A percentile compares a stretch with the other conserved stretches of the same genome.
Conservation (phyloP, 108 stramenopile species). For the Pseudonitzschia pungens region DNA sequence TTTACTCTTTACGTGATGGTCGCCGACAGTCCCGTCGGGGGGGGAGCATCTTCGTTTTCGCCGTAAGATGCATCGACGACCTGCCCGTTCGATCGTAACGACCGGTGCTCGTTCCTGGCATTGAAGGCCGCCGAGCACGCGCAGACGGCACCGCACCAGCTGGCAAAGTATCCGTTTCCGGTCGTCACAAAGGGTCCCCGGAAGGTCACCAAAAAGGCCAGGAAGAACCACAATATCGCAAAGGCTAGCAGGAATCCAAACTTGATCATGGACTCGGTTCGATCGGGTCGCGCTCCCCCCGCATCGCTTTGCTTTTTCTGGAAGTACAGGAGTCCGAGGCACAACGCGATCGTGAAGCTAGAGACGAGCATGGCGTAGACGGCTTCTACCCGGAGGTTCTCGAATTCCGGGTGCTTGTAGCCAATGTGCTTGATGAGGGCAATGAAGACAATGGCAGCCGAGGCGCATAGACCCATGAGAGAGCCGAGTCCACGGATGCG, state of each 20-base stretch:
- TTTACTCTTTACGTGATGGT: neutral
- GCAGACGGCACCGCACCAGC: conserved; percentile 33
- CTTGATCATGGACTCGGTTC: neutral
- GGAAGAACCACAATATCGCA: conserved; percentile 42
- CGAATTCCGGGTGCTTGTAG: neutral
- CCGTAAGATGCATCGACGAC: neutral
- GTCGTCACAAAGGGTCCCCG: conserved; percentile 49
- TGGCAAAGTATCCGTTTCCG: conserved; percentile 56
- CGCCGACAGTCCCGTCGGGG: neutral
- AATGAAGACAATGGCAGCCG: conserved; percentile 37
- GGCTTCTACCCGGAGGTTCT: conserved; percentile 15
- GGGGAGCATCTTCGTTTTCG: no score
- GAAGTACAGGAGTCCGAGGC: conserved; percentile 12
- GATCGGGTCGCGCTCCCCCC: neutral
- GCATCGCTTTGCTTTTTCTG: neutral
- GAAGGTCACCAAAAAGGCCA: conserved; percentile 52
- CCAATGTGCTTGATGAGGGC: conserved; percentile 28
- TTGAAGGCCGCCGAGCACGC: conserved; percentile 6
- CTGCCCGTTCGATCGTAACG: neutral
- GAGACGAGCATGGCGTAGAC: conserved; percentile 40
- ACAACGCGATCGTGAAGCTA: conserved; percentile 13
- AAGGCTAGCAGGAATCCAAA: conserved; percentile 10
- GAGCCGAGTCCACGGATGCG: conserved; percentile 18
- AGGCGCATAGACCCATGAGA: conserved; percentile 39
- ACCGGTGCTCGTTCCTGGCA: neutral